Base-by-base conservation (phyloP, 1,284 basidiomycete genomes). In the Volvariella surrecta region DNA sequence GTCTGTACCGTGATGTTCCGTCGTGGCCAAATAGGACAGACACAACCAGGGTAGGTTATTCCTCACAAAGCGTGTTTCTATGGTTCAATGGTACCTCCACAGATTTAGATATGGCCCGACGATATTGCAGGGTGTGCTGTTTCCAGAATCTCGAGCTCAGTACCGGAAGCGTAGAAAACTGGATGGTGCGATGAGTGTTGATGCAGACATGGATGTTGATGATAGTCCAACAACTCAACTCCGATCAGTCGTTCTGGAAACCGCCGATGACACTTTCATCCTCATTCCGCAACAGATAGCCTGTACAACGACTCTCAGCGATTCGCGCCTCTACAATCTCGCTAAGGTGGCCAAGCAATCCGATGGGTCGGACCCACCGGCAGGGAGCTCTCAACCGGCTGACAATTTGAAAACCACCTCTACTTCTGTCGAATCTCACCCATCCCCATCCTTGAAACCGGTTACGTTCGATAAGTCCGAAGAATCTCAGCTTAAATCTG, bases 41-140 rank as follows among this genome's bases (percentile, higher is more conserved):
- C 66, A 11, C 59, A 65, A 31, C 50, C 68, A 48, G 74, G 74
- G 74, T 76, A 49, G 13, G 70, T 60, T 18, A 39, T 40, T 43
- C 44, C 22, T 15, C 34, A n/a, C n/a, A n/a, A n/a, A n/a, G n/a
- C n/a, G n/a, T n/a, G n/a, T n/a, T n/a, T n/a, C n/a, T n/a, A n/a
- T n/a, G n/a, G n/a, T n/a, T n/a, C n/a, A n/a, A n/a, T n/a, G n/a
- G n/a, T n/a, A n/a, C n/a, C n/a, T 39, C 43, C 31, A n/a, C 47
- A 82, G 80, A 30, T 82, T 74, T 52, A 79, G 76, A 56, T 83
- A 79, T 48, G 63, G 74, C n/a, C 70, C 75, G 0, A 54, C 55
- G 4, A 55, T 69, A 1, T 58, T 81, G 4, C 64, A 64, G 30
- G 56, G 61, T 20, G 57, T 67, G 3, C 60, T 81, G 21, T 78